Evolutionary conservation across 2,329 filamentous ascomycete genomes (phyloP).

Genomic region (Diaporthe eres): DNA sequence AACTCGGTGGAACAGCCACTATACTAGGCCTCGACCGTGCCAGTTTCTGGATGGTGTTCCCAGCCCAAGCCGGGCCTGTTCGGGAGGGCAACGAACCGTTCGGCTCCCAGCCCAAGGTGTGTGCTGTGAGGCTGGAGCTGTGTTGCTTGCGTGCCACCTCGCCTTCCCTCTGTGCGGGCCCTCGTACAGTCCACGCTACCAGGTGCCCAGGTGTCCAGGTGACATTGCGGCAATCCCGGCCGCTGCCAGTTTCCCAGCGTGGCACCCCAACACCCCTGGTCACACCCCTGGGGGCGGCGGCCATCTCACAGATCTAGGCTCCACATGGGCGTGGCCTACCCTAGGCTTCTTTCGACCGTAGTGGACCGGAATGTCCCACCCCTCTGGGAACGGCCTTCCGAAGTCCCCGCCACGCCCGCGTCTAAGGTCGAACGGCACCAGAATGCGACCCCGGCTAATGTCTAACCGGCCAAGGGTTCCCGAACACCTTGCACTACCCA

Average conservation of each 20-base stretch:
- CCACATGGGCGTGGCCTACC: conserved; percentile 13
- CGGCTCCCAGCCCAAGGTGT: neutral
- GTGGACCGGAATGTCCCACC: conserved; percentile 21
- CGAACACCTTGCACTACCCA: neutral
- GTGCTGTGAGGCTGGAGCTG: conserved; percentile 1
- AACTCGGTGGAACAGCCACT: neutral
- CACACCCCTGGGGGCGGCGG: neutral
- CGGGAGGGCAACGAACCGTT: neutral
- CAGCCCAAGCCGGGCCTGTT: neutral
- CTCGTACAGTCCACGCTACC: neutral
- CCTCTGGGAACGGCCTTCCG: conserved; percentile 12
- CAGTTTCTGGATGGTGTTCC: neutral
- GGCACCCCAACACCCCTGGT: neutral
- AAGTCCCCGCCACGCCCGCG: conserved; percentile 14
- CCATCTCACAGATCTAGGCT: conserved; percentile 29
- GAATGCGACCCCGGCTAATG: conserved; percentile 28
- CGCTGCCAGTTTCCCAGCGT: neutral
- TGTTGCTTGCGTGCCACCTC: conserved; percentile 8
- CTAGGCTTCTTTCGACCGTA: conserved; percentile 29
- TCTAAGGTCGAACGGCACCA: conserved; percentile 8
- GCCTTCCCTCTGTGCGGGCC: neutral
- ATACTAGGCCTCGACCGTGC: neutral
- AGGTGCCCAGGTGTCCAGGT: neutral
- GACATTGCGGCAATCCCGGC: conserved; percentile 31
- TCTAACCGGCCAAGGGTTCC: conserved; percentile 25